Evolutionary conservation across 2,329 filamentous ascomycete genomes (phyloP), one percentile per base, ranked within the genome.

Genomic region (Colletotrichum tamarilloi): DNA sequence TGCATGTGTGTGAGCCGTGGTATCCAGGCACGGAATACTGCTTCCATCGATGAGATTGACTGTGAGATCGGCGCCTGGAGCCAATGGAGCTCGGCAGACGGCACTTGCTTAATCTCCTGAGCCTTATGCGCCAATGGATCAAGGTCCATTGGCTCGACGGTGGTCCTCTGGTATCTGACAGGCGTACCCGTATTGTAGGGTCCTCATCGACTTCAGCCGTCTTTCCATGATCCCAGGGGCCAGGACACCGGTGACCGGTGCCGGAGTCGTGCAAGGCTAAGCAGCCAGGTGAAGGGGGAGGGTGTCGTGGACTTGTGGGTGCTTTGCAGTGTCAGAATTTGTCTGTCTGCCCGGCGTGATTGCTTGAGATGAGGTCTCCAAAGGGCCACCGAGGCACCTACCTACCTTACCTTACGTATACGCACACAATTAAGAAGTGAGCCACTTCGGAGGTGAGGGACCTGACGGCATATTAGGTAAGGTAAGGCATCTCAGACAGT

Each of bases 11-110:
- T 38, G n/a, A 62, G 22, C 58, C n/a, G 16, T 57, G 1, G 26
- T 57, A 57, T 16, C 55, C 55, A 30, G n/a, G 9, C 32, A 35
- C 32, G 32, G 32, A 35, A 35, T 46, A 62, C 16, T 19, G 22
- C 38, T 7, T 28, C 58, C 19, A 16, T 30, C 4, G 3, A 32
- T 57, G 64, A 68, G 68, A 72, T 72, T 62, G 49, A 68, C 68
- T 58, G 68, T 62, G 38, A 64, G 69, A 72, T 72, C 66, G 53
- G 69, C 59, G 62, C 56, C 35, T 49, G 64, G 46, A 58, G 30
- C 68, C 62, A 56, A 58, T 69, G 65, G 69, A 64, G 55, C 59
- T 69, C 69, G 69, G 69, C 68, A 72, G 49, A 62, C 63, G 68
- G 68, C 69, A 72, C 59, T 64, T 72, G 69, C 59, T 56, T 59